phyloP scores from a whole-genome alignment of 139 green algal genomes.

The Chlorella sp. region DNA sequence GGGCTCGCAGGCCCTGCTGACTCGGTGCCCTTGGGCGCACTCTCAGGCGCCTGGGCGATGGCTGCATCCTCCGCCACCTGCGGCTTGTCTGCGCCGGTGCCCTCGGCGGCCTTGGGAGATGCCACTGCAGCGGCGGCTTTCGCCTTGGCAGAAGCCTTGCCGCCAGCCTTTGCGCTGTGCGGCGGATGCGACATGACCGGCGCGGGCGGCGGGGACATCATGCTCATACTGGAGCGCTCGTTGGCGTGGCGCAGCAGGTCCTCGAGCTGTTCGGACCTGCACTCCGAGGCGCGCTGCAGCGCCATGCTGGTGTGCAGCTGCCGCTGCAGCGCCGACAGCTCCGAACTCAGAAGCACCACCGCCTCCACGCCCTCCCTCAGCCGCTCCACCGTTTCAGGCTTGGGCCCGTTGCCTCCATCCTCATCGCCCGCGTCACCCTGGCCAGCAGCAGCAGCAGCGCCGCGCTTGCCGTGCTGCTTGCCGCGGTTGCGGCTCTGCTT shows the following conservation, averaged over 20 bases:
- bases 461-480: background rate
- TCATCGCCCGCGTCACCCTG: background rate
- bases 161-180: no score
- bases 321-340: conserved; percentile 26
- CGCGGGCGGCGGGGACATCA: background rate
- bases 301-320: conserved; percentile 16
- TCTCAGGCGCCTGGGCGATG: no score
- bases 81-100: background rate
- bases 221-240: background rate
- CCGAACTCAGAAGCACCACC: conserved; percentile 38
- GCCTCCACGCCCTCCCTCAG: conserved; percentile 35
- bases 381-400: background rate
- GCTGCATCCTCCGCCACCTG: no score
- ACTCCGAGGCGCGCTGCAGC: conserved; percentile 3
- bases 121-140: no score
- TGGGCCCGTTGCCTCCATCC: background rate
- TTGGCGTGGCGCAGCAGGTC: conserved; percentile 5
- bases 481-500: background rate
- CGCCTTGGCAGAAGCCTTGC: no score
- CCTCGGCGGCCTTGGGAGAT: no score
- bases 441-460: background rate
- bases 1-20: no score
- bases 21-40: no score
- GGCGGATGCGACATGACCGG: no score
- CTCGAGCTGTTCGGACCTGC: conserved; percentile 13